Base-by-base conservation (phyloP, 2,329 filamentous ascomycete species). In the Fusarium nygamai region DNA sequence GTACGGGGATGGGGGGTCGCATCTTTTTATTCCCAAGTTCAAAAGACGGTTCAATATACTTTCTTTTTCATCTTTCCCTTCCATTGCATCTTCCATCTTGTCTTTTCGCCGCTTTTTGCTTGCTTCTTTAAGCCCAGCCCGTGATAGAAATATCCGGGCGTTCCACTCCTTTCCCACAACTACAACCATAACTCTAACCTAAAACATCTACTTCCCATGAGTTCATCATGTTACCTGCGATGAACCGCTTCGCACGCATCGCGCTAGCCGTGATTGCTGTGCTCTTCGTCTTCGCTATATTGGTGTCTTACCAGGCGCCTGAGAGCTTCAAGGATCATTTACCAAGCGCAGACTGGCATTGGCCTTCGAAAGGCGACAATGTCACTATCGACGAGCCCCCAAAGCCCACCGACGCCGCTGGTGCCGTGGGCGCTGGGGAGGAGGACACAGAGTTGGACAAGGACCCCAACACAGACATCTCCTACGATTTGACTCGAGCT, bases 201-300 rank as follows among this genome's bases (percentile, higher is more conserved):
- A 38, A 41, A 50, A n/a, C 34, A 56, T 56, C 51, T 39, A 31
- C 27, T 60, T 60, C 53, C 67, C 31, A 70, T 70, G 67, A 46
- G 67, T 69, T 72, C 67, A 72, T 70, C 48, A 73, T 71, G 73
- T 63, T 75, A 54, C 69, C 66, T 53, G 67, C 67, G 47, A 74
- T 76, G 70, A 76, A 71, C 47, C 73, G 73, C 31, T 62, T 76
- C 58, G 53, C 63, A 64, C 73, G 73, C 73, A 74, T 76, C 73
- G 69, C 73, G 73, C 70, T 76, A 76, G 70, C 71, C 73, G 73
- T 76, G 73, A 38, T 76, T 71, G 71, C 70, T 38, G 67, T 76
- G 48, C 67, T 76, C 34, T 76, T 76, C 36, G 60, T 64, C 61
- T 72, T 76, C 39, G 71, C 64, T 33, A 61, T 76, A 41, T 46